A percentile compares a stretch with the other conserved stretches of the same genome.
Evolutionary conservation across 2,329 filamentous ascomycete genomes (phyloP).

Genomic region (Venturia effusa): DNA sequence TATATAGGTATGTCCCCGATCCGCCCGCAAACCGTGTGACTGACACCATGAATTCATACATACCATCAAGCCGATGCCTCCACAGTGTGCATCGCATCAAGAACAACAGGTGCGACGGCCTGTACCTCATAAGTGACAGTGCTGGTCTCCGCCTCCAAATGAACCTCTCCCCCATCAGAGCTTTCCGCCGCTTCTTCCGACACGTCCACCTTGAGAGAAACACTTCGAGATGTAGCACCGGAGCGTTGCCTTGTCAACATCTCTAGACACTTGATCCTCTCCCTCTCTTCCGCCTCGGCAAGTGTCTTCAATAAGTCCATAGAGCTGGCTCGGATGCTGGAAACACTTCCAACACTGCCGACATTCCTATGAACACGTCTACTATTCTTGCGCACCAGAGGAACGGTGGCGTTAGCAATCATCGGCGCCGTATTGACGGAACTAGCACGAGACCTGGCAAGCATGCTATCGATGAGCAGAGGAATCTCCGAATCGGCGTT

Average conservation of each 20-base stretch:
- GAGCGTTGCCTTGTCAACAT: not conserved
- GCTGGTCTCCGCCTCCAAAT: not conserved
- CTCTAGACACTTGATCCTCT: constrained; percentile 15
- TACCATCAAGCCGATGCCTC: not conserved
- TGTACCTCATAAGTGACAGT: not conserved
- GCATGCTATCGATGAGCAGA: constrained; percentile 5
- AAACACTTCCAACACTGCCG: constrained; percentile 18
- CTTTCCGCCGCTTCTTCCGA: not conserved
- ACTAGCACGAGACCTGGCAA: not conserved
- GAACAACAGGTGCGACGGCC: not conserved
- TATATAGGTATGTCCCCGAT: not conserved
- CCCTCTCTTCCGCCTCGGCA: constrained; percentile 25
- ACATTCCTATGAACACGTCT: constrained; percentile 15
- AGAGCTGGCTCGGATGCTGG: constrained; percentile 29
- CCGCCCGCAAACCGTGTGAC: not conserved
- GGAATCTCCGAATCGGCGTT: not conserved
- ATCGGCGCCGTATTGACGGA: not conserved
- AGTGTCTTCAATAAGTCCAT: constrained; percentile 29
- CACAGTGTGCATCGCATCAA: not conserved
- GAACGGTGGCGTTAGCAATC: not conserved
- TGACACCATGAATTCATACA: not conserved
- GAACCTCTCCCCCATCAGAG: not conserved
- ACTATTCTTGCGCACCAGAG: not conserved
- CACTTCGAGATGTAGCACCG: not conserved
- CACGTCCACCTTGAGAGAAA: not conserved